A percentile compares a stretch with the other conserved stretches of the same genome.
Evolutionary conservation across 2,329 filamentous ascomycete species (phyloP).

Genomic region (Alternaria sp.): DNA sequence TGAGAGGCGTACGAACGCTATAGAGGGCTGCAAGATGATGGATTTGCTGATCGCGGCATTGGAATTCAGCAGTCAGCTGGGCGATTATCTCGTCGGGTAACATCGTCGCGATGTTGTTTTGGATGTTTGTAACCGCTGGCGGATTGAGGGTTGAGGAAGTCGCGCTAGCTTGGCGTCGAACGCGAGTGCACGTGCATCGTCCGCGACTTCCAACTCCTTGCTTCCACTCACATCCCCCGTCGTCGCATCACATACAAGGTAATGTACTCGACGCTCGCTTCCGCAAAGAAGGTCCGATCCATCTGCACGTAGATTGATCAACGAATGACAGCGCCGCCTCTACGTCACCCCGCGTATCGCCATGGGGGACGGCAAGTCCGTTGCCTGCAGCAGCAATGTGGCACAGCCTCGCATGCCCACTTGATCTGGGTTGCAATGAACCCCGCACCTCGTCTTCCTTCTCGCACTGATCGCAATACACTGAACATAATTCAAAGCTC

Average conservation of each 20-base stretch:
- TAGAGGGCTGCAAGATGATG: conserved; percentile 54
- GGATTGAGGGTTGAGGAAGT: conserved; percentile 1
- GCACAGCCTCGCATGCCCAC: too few species aligned
- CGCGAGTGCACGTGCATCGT: conserved; percentile 31
- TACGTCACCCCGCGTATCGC: conserved; percentile 10
- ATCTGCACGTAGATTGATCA: background rate
- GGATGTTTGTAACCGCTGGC: background rate
- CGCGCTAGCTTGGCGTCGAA: conserved; percentile 23
- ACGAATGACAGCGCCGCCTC: background rate
- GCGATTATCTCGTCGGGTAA: conserved; percentile 46
- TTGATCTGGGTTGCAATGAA: too few species aligned
- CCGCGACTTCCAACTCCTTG: background rate
- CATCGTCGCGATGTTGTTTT: conserved; percentile 30
- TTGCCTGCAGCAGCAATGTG: too few species aligned
- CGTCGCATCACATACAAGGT: background rate
- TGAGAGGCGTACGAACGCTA: conserved; percentile 42
- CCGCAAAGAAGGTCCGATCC: background rate
- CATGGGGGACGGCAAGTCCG: conserved; percentile 4
- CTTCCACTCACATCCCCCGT: background rate
- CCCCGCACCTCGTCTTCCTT: too few species aligned
- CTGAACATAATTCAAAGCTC: too few species aligned
- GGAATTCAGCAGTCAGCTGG: conserved; percentile 46
- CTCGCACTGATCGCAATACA: too few species aligned
- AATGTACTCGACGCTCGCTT: too few species aligned
- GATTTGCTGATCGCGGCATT: conserved; percentile 56